phyloP scores from a whole-genome alignment of 2,329 filamentous ascomycete species.

The Hypoxylon sp. region DNA sequence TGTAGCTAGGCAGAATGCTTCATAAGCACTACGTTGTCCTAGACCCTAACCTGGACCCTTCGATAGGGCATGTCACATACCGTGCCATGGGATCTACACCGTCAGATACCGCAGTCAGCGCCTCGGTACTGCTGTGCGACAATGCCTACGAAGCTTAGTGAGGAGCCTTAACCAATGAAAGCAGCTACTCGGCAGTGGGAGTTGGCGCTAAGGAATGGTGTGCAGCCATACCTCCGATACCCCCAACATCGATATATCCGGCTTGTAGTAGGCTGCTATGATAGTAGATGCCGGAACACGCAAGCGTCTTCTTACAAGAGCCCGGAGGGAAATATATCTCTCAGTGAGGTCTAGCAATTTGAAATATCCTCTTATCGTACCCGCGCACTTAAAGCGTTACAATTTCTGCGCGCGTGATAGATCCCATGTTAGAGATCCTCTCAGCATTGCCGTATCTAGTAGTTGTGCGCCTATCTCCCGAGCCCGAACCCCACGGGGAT shows the following conservation, averaged over 20 bases:
- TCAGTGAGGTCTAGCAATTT: conserved; percentile 1
- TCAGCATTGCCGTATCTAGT: conserved; percentile 27
- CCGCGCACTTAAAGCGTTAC: not conserved
- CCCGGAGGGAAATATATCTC: not conserved
- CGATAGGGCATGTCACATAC: conserved; percentile 22
- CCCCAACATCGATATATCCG: conserved; percentile 42
- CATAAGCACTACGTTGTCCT: conserved; percentile 26
- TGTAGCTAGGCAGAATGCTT: conserved; percentile 21
- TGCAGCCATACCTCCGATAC: conserved; percentile 36
- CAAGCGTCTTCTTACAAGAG: conserved; percentile 17
- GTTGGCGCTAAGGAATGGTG: conserved; percentile 35
- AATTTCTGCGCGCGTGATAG: not conserved
- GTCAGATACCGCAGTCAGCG: conserved; percentile 30
- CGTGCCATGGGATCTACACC: conserved; percentile 33
- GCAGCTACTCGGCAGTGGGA: conserved; percentile 30
- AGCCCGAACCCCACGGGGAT: conserved; percentile 38
- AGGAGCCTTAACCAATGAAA: conserved; percentile 36
- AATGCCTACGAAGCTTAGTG: conserved; percentile 39
- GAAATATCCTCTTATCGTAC: not conserved
- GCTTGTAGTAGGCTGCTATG: conserved; percentile 5
- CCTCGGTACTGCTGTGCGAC: conserved; percentile 35
- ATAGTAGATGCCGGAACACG: conserved; percentile 10
- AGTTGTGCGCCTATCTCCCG: conserved; percentile 31
- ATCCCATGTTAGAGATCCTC: conserved; percentile 24
- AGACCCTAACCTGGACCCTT: conserved; percentile 8